A percentile compares a stretch with the other conserved stretches of the same genome.
Conservation (phyloP, 139 green algal species). For the Penium margaritaceum region DNA sequence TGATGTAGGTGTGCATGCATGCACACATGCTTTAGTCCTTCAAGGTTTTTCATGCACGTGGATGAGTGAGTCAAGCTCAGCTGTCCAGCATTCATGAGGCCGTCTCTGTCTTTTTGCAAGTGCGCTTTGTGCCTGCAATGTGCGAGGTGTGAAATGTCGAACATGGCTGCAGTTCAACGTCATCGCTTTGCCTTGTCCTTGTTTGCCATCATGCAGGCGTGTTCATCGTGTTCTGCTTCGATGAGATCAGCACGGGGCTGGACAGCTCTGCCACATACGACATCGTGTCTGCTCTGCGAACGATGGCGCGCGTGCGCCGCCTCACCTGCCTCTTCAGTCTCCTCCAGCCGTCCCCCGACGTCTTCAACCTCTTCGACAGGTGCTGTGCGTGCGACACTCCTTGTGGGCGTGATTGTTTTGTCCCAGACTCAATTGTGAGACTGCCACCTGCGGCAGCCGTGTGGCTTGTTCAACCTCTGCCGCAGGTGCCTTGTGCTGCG, state of each 20-base stretch:
- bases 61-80: too few relatives aligned
- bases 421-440: not conserved
- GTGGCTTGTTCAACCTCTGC: too few relatives aligned
- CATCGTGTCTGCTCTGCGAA: constrained; percentile 35
- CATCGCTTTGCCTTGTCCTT: not conserved
- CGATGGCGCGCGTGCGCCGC: constrained; percentile 27
- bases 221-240: constrained; percentile 32
- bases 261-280: constrained; percentile 60
- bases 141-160: too few relatives aligned
- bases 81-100: not conserved
- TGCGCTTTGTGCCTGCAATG: not conserved
- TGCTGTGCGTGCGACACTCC: not conserved
- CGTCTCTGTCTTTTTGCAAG: not conserved
- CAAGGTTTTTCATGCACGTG: not conserved
- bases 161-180: too few relatives aligned
- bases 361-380: constrained; percentile 58
- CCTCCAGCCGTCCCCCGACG: constrained; percentile 75
- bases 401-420: constrained; percentile 1
- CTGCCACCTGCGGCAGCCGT: not conserved
- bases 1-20: too few relatives aligned
- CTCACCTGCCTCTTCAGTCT: constrained; percentile 55
- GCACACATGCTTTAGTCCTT: too few relatives aligned
- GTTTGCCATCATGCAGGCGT: not conserved
- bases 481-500: too few relatives aligned
- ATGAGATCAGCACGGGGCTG: constrained; percentile 60